Evolutionary conservation across 1,284 basidiomycete species (phyloP).

Genomic region (Ceratorhiza oryzae-sativae): DNA sequence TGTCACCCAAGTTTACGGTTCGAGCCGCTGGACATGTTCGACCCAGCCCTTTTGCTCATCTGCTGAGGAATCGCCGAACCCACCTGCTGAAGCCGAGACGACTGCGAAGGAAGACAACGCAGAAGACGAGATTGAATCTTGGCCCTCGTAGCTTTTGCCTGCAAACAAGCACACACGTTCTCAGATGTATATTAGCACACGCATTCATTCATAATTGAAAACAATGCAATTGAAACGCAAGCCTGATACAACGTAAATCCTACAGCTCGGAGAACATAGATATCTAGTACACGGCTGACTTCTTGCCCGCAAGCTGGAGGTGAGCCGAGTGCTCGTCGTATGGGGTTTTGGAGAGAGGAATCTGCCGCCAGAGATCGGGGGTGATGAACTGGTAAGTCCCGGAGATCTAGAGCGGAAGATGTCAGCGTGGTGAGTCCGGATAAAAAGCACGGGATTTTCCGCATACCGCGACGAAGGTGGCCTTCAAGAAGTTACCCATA

Average conservation of each 20-base stretch:
- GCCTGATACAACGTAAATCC: constrained; percentile 33
- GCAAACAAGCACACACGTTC: background rate
- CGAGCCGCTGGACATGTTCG: background rate
- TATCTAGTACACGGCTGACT: constrained; percentile 77
- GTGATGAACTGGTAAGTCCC: constrained; percentile 98
- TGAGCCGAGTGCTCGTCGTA: constrained; percentile 95
- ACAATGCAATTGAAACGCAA: constrained; percentile 39
- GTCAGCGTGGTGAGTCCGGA: background rate
- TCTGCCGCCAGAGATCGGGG: constrained; percentile 97
- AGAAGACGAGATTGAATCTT: constrained; percentile 34
- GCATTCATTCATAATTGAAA: constrained; percentile 24
- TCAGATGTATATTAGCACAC: constrained; percentile 6
- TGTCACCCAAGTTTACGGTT: constrained; percentile 26
- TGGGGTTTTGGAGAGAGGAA: constrained; percentile 86
- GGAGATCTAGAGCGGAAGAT: constrained; percentile 88
- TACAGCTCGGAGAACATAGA: constrained; percentile 39
- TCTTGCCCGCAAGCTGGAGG: constrained; percentile 81
- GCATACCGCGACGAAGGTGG: constrained; percentile 92
- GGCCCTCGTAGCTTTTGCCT: constrained; percentile 6
- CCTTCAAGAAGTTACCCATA: constrained; percentile 99
- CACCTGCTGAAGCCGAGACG: background rate
- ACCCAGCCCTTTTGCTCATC: constrained; percentile 25
- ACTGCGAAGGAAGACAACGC: background rate
- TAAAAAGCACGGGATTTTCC: constrained; percentile 10
- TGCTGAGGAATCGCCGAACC: constrained; percentile 10